Base-by-base conservation (phyloP, 495 filamentous ascomycete species). In the Elaphomyces granulatus region DNA sequence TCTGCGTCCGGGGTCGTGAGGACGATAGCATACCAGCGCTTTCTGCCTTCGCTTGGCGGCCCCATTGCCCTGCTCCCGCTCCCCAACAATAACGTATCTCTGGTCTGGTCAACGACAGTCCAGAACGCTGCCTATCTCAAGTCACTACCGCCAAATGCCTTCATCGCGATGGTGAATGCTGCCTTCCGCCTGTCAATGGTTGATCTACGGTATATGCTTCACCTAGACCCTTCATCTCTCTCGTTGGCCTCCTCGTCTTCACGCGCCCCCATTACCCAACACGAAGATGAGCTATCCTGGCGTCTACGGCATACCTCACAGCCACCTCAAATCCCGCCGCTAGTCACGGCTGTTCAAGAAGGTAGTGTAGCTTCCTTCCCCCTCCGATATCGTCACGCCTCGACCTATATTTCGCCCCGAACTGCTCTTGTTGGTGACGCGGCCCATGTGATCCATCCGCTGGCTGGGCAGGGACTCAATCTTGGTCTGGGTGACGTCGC, bases 391-490 rank as follows among this genome's bases (percentile, higher is more conserved):
- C 74, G 88, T 7, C 92, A 98, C 50, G 84, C 90, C 4, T 80
- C 86, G 41, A 83, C 84, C 3, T 98, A 98, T 60, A 83, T 87
- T 43, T 82, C 78, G 1, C 81, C 90, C 45, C 79, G 90, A 2
- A 67, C 94, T 8, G 90, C 87, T 0, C 72, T 98, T 1, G 74
- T 95, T 28, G 90, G 87, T 36, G 90, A 98, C 49, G 90, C 90
- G 2, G 92, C 90, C 6, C 90, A 98, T 54, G 87, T 86, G 18
- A 77, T 93, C 48, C 90, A 98, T 55, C 90, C 90, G 0, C 74
- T 98, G 18, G 90, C 87, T 1, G 90, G 90, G 3, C 90, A 96
- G 55, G 90, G 90, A 1, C 71, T 98, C 12, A 98, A 98, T 52
- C 84, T 92, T 49, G 90, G 90, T 3, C 75, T 94, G 40, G 84